Evolutionary conservation across 2,329 filamentous ascomycete species (phyloP).

Genomic region (Parascedosporium putredinis): DNA sequence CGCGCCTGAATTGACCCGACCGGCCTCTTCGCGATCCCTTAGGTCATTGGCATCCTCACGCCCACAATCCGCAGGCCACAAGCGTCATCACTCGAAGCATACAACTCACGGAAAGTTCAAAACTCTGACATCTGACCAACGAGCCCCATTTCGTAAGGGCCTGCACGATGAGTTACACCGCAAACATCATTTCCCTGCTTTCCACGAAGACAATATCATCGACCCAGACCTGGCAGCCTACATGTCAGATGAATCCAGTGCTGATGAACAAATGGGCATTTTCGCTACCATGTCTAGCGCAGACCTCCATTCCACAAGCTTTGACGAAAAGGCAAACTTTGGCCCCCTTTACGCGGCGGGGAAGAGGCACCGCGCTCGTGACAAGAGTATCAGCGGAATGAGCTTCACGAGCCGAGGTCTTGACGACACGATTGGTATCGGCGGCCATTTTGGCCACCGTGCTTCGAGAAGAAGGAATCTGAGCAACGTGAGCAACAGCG

Average conservation of each 20-base stretch:
- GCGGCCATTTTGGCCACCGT: constrained; percentile 29
- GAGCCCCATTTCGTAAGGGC: constrained; percentile 71
- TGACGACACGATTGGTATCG: constrained; percentile 50
- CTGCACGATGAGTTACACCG: constrained; percentile 54
- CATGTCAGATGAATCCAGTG: constrained; percentile 91
- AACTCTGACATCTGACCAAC: constrained; percentile 55
- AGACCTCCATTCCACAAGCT: constrained; percentile 51
- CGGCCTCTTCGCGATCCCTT: constrained; percentile 84
- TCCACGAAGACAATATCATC: constrained; percentile 97
- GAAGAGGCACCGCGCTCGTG: constrained; percentile 66
- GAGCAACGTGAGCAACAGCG: constrained; percentile 66
- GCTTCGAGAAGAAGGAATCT: constrained; percentile 68
- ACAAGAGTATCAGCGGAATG: constrained; percentile 64
- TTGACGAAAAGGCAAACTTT: constrained; percentile 67
- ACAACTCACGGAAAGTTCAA: constrained; percentile 72
- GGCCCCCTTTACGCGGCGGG: constrained; percentile 61
- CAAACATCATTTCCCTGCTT: constrained; percentile 68
- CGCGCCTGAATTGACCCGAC: constrained; percentile 70
- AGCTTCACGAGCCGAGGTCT: constrained; percentile 59
- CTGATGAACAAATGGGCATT: constrained; percentile 82
- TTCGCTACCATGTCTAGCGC: constrained; percentile 64
- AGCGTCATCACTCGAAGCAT: constrained; percentile 78
- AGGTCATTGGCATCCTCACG: constrained; percentile 60
- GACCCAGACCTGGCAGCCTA: constrained; percentile 92
- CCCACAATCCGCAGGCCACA: constrained; percentile 70